These are phyloP conservation scores for Entamoeba invadens DNA, from an alignment of 208 protist species.

Conservation along the genomic window DNA sequence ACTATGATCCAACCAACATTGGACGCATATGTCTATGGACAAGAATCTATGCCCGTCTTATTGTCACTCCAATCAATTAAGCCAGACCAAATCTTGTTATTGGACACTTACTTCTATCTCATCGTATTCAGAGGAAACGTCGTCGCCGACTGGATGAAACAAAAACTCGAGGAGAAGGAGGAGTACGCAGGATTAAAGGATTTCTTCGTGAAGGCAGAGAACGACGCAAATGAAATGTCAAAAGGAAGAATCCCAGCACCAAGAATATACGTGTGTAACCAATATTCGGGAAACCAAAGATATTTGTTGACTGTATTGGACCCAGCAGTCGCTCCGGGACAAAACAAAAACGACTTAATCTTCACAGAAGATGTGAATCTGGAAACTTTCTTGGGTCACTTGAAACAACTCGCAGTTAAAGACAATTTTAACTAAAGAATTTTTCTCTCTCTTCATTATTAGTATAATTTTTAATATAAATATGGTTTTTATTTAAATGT, in stretches of 20 bases:
- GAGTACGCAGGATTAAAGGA: not conserved
- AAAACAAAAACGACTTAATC: not conserved
- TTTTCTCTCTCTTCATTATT: too few species aligned
- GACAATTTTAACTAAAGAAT: not conserved
- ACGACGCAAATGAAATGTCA: slow-evolving; percentile 4
- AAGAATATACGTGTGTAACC: slow-evolving; percentile 15
- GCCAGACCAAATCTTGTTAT: slow-evolving; percentile 14
- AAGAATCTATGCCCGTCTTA: not conserved
- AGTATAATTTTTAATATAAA: too few species aligned
- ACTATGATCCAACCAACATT: slow-evolving; percentile 28
- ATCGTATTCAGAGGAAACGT: not conserved
- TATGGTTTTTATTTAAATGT: too few species aligned
- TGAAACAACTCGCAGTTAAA: not conserved
- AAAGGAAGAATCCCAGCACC: slow-evolving; percentile 4
- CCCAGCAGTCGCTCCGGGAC: slow-evolving; percentile 1
- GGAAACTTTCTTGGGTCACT: not conserved
- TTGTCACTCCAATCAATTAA: slow-evolving; percentile 3
- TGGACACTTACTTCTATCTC: slow-evolving; percentile 24
- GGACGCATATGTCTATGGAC: not conserved
- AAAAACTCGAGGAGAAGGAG: slow-evolving; percentile 12
- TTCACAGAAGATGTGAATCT: not conserved
- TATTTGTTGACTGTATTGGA: slow-evolving; percentile 7
- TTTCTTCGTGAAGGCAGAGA: slow-evolving; percentile 1
- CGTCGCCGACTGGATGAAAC: not conserved
- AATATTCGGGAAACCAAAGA: slow-evolving; percentile 2